These are phyloP conservation scores for Pachysandra terminalis DNA, from an alignment of 164 flowering plant species.

Conservation along the genomic window DNA sequence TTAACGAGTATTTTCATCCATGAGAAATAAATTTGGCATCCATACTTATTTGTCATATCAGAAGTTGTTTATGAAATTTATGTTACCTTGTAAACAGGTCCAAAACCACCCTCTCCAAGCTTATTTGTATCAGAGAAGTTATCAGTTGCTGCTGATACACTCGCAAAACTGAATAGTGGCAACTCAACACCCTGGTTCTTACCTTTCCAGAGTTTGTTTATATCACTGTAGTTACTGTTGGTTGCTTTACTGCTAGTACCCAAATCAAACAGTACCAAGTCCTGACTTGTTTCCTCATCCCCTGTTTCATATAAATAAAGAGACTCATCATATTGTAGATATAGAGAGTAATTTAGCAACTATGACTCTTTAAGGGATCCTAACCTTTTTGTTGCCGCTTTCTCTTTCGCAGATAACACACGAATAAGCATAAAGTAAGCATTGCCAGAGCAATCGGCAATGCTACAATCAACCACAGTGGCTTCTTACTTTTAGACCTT, in stretches of 20 bases:
- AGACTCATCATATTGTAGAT: not conserved
- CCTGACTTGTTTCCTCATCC: not conserved
- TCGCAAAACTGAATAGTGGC: conserved; percentile 8
- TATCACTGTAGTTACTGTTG: not conserved
- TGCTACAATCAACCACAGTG: not conserved
- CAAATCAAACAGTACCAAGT: not conserved
- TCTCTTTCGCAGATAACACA: not conserved
- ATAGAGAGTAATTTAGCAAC: too few relatives aligned
- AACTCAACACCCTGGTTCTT: conserved; percentile 2
- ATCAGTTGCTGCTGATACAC: conserved; percentile 5
- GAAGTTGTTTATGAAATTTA: not conserved
- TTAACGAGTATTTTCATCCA: too few relatives aligned
- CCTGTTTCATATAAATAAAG: not conserved
- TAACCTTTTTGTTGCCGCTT: not conserved
- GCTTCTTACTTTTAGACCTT: not conserved
- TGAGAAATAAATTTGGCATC: not conserved
- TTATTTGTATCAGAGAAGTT: conserved; percentile 17
- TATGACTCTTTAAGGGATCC: not conserved
- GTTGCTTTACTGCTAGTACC: not conserved
- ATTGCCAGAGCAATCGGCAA: not conserved
- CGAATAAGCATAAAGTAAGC: not conserved
- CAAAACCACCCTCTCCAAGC: conserved; percentile 19
- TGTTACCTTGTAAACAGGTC: conserved; percentile 15
- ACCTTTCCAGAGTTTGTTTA: not conserved
- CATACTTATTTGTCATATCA: too few relatives aligned